phyloP scores from a whole-genome alignment of 192 early-diverging fungal genomes.

The Phlyctochytrium arcticum region DNA sequence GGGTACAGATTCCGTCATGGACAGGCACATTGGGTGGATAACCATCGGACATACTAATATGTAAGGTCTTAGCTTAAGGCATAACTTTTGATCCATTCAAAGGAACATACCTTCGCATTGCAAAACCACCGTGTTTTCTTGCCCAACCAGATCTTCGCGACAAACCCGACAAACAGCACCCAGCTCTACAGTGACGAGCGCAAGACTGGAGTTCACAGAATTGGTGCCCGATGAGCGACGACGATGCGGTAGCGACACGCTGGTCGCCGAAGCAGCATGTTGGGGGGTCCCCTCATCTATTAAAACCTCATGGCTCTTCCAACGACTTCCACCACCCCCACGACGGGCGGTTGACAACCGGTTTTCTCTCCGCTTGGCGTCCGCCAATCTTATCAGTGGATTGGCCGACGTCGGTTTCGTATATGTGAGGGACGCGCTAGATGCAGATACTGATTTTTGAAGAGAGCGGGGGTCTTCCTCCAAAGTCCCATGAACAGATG shows the following conservation, averaged over 20 bases:
- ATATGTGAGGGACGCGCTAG: neutral
- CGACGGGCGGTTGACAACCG: no score
- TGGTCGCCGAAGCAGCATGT: neutral
- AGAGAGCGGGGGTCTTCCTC: neutral
- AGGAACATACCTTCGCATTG: conserved; percentile 34
- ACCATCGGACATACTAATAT: conserved; percentile 46
- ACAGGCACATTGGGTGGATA: conserved; percentile 43
- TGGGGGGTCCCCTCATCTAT: neutral
- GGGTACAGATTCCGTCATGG: conserved; percentile 38
- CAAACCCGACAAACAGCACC: conserved; percentile 29
- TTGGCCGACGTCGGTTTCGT: no score
- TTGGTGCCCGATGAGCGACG: neutral
- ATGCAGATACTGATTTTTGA: neutral
- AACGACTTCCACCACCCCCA: neutral
- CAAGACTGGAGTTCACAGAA: neutral
- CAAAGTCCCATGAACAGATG: neutral
- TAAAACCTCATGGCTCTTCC: conserved; percentile 2
- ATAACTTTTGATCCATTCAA: neutral
- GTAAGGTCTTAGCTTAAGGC: neutral
- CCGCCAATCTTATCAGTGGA: no score
- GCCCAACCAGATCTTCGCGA: conserved; percentile 17
- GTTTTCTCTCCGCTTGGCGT: conserved; percentile 3
- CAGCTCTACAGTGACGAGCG: conserved; percentile 17
- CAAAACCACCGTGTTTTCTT: conserved; percentile 12
- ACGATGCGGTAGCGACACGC: neutral